Base-by-base conservation (phyloP, 2,329 filamentous ascomycete species). In the Talaromyces funiculosus region DNA sequence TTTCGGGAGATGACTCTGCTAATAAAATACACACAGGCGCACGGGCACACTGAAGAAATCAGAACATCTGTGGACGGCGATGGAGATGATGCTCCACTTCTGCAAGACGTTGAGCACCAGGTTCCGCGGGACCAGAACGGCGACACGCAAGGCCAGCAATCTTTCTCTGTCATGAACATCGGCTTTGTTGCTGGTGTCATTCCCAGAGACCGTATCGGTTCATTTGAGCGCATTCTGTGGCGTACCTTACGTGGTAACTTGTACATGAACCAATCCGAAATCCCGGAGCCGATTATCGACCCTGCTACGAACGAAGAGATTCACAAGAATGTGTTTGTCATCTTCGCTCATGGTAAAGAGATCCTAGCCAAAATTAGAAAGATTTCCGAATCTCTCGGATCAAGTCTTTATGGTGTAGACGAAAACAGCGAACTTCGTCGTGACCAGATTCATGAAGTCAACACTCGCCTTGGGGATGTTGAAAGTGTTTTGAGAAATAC, bases 181-280 rank as follows among this genome's bases (percentile, higher is more conserved):
- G 94, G 94, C 9, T 99, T 99, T 70, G 93, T 99, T 57, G 90
- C 94, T 59, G 94, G 94, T 77, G 94, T 97, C 68, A 97, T 99
- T 68, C 86, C 90, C 38, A 86, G 94, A 59, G 93, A 97, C 72
- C 87, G 93, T 55, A 93, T 99, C 63, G 92, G 88, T 14, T 90
- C 93, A 26, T 99, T 99, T 72, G 95, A 99, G 80, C 89, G 94
- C 62, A 99, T 99, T 67, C 82, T 99, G 56, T 99, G 94, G 94
- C 87, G 94, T 70, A 97, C 95, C 0, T 85, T 99, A 43, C 91
- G 94, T 75, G 94, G 94, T 70, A 99, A 99, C 77, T 81, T 99
- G 65, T 99, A 97, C 83, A 99, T 99, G 94, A 99, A 99, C 78
- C 95, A 99, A 81, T 93, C 93, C 42, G 94, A 99, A 81, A 99